Evolutionary conservation across 2,329 filamentous ascomycete genomes (phyloP).

Genomic region (Fusarium chuoi): DNA sequence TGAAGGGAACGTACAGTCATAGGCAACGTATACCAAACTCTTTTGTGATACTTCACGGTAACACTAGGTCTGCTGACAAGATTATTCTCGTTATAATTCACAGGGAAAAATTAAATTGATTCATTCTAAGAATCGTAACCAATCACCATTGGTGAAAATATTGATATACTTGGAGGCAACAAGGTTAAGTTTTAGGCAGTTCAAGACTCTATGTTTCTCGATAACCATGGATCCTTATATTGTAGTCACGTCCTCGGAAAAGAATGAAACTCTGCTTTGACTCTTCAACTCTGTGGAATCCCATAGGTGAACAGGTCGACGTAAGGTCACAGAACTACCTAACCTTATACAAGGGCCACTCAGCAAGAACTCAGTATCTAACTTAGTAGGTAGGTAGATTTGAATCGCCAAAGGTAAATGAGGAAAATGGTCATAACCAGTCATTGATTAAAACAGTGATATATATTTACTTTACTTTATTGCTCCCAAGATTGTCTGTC

Average conservation of each 20-base stretch:
- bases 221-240: background rate
- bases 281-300: background rate
- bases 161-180: background rate
- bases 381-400: background rate
- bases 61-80: background rate
- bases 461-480: conserved; percentile 36
- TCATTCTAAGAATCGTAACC: background rate
- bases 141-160: background rate
- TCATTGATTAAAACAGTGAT: conserved; percentile 40
- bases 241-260: background rate
- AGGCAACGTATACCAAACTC: background rate
- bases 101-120: background rate
- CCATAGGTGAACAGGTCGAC: background rate
- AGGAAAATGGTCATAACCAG: conserved; percentile 23
- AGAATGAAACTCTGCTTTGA: background rate
- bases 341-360: background rate
- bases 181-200: background rate
- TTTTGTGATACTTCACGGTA: background rate
- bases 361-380: background rate
- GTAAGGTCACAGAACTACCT: background rate
- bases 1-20: background rate
- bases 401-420: background rate
- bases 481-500: conserved; percentile 21
- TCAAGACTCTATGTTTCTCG: background rate
- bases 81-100: background rate